These are phyloP conservation scores for Drechslerella coelobrocha DNA, from an alignment of 2,329 filamentous ascomycete species.

Conservation along the genomic window DNA sequence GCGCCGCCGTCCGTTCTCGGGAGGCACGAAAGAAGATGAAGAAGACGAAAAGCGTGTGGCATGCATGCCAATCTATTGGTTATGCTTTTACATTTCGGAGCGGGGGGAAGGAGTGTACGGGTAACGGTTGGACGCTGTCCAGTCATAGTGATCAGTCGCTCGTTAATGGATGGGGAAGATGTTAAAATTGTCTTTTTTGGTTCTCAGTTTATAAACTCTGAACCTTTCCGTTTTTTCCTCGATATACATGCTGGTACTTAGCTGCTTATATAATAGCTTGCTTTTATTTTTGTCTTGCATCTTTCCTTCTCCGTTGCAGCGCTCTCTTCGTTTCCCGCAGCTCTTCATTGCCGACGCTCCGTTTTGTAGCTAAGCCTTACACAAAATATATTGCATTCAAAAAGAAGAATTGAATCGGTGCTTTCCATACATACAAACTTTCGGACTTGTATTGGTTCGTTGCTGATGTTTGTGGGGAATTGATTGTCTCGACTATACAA, in stretches of 20 bases:
- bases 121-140: constrained; percentile 15
- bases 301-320: neutral
- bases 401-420: too few relatives aligned
- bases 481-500: too few relatives aligned
- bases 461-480: too few relatives aligned
- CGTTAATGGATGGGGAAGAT: constrained; percentile 31
- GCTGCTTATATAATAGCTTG: neutral
- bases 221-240: neutral
- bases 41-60: too few relatives aligned
- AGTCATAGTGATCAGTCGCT: constrained; percentile 33
- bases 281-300: neutral
- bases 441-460: too few relatives aligned
- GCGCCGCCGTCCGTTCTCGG: too few relatives aligned
- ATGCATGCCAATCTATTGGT: neutral
- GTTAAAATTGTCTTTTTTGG: neutral
- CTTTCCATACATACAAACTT: too few relatives aligned
- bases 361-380: too few relatives aligned
- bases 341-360: too few relatives aligned
- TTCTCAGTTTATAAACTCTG: neutral
- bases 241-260: neutral
- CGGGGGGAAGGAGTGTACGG: neutral
- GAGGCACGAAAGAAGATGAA: too few relatives aligned
- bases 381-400: too few relatives aligned
- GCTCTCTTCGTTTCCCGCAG: neutral
- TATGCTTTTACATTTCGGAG: constrained; percentile 2